phyloP scores from a whole-genome alignment of 805 yeast species.

The Lipomyces spencermartinsiae region DNA sequence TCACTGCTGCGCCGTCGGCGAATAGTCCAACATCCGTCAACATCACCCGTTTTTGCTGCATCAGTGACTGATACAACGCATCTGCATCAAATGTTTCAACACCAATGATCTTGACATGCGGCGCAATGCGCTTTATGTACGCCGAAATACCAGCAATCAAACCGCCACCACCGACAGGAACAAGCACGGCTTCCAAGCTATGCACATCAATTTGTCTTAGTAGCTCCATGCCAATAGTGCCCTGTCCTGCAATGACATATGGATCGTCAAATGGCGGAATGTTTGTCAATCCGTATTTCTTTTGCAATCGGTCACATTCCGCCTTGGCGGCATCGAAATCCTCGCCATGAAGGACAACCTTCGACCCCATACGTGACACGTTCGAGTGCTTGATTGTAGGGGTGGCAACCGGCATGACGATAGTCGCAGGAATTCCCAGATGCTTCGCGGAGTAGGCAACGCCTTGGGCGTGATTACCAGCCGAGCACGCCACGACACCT shows the following conservation, averaged over 20 bases:
- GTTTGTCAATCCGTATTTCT: slow-evolving; percentile 76
- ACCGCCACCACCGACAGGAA: slow-evolving; percentile 98
- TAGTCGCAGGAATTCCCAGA: slow-evolving; percentile 89
- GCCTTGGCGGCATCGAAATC: slow-evolving; percentile 94
- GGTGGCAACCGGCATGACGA: slow-evolving; percentile 97
- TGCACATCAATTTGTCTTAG: slow-evolving; percentile 78
- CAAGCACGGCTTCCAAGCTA: slow-evolving; percentile 74
- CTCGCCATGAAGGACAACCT: slow-evolving; percentile 90
- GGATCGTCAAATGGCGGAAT: slow-evolving; percentile 99
- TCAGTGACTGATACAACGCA: slow-evolving; percentile 78
- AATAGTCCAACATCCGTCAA: slow-evolving; percentile 87
- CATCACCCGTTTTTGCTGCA: slow-evolving; percentile 58
- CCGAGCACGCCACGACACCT: slow-evolving; percentile 98
- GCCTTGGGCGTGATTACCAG: slow-evolving; percentile 99
- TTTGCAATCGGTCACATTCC: slow-evolving; percentile 78
- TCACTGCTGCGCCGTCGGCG: slow-evolving; percentile 99
- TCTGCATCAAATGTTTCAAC: slow-evolving; percentile 97
- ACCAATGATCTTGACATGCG: slow-evolving; percentile 94
- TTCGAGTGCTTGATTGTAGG: slow-evolving; percentile 93
- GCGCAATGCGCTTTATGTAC: slow-evolving; percentile 92
- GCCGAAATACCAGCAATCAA: slow-evolving; percentile 88
- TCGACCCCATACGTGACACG: slow-evolving; percentile 90
- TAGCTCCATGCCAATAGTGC: slow-evolving; percentile 93
- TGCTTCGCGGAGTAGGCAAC: slow-evolving; percentile 91
- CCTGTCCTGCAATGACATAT: slow-evolving; percentile 97